Conservation (phyloP, 2,329 filamentous ascomycete genomes). For the Bipolaris zeicola region DNA sequence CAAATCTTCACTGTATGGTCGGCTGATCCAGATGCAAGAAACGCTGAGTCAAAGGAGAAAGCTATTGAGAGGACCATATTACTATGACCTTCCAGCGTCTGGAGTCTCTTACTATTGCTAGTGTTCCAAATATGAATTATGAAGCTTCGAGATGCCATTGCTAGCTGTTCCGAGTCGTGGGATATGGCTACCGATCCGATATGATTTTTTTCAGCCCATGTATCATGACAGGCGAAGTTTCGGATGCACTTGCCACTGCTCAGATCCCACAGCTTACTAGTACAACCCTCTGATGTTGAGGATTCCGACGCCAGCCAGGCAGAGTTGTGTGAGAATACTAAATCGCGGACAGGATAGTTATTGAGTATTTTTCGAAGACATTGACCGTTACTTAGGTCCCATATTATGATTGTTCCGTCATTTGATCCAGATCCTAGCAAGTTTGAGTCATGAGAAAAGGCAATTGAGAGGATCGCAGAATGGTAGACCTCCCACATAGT, state of each 20-base stretch:
- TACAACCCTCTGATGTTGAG: neutral
- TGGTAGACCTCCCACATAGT: too few species aligned
- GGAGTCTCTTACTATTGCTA: neutral
- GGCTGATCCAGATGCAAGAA: neutral
- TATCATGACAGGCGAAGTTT: neutral
- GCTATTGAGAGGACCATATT: neutral
- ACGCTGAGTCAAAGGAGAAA: neutral
- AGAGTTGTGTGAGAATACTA: neutral
- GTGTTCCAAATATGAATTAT: neutral
- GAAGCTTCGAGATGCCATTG: neutral
- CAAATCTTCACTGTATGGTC: neutral
- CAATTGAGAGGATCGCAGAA: neutral
- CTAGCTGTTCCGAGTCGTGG: neutral
- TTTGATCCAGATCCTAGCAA: neutral
- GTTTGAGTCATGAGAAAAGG: neutral
- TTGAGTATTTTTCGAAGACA: neutral
- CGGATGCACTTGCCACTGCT: neutral
- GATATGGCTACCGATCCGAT: neutral
- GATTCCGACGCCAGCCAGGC: neutral
- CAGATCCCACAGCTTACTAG: neutral
- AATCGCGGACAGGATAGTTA: neutral
- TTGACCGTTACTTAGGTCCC: neutral
- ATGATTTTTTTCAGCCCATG: too few species aligned
- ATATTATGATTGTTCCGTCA: neutral
- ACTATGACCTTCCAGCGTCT: neutral